phyloP scores from a whole-genome alignment of 352 stramenopile genomes.

The Phytophthora kernoviae region DNA sequence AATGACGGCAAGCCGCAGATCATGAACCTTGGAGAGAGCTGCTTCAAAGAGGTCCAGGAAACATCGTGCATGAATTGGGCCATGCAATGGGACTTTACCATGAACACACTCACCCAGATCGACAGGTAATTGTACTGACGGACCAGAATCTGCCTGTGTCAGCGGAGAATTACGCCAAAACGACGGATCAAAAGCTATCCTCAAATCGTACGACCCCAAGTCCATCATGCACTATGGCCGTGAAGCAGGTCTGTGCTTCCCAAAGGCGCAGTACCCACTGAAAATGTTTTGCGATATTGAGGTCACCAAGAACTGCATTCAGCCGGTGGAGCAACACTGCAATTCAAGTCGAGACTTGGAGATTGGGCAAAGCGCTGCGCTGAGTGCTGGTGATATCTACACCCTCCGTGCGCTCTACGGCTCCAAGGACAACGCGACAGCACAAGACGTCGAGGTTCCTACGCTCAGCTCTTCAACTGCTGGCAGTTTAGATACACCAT shows the following conservation, averaged over 20 bases:
- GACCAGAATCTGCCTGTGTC: constrained; percentile 65
- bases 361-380: constrained; percentile 57
- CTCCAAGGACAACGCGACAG: constrained; percentile 33
- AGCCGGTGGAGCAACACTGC: constrained; percentile 70
- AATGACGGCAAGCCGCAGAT: constrained; percentile 65
- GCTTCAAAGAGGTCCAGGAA: constrained; percentile 58
- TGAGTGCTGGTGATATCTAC: constrained; percentile 67
- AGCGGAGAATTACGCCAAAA: constrained; percentile 73
- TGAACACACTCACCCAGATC: constrained; percentile 70
- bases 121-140: constrained; percentile 74
- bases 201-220: constrained; percentile 70
- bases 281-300: constrained; percentile 75
- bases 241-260: constrained; percentile 67
- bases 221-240: constrained; percentile 86
- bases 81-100: constrained; percentile 73
- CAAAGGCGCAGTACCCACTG: constrained; percentile 65
- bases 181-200: constrained; percentile 34
- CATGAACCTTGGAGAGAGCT: constrained; percentile 72
- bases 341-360: constrained; percentile 66
- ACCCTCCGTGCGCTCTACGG: constrained; percentile 73
- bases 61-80: constrained; percentile 70
- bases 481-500: constrained; percentile 6
- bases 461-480: constrained; percentile 22
- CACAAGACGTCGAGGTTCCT: constrained; percentile 37
- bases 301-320: constrained; percentile 65